Conservation (phyloP, 73 alveolate genomes). For the Tetrahymena elliotti region DNA sequence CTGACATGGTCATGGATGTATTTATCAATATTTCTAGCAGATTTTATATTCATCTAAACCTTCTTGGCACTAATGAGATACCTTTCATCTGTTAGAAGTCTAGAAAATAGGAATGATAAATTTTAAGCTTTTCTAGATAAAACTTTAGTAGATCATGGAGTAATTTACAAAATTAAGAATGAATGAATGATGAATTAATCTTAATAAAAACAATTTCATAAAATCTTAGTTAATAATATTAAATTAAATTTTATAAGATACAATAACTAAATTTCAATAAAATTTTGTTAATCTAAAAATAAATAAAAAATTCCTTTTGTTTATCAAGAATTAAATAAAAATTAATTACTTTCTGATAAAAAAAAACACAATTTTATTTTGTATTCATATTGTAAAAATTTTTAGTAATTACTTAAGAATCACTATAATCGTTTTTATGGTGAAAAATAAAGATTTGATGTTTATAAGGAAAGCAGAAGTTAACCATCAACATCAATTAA, state of each 20-base stretch:
- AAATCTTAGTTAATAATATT: too few relatives aligned
- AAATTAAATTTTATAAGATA: too few relatives aligned
- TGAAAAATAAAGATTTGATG: neutral
- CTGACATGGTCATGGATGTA: neutral
- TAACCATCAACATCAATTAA: neutral
- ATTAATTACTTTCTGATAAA: too few relatives aligned
- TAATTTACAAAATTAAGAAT: neutral
- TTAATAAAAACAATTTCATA: too few relatives aligned
- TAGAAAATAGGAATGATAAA: neutral
- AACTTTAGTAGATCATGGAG: neutral
- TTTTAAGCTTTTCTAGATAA: neutral
- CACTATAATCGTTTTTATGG: neutral
- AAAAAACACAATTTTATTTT: too few relatives aligned
- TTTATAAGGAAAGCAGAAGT: neutral
- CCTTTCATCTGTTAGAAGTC: neutral
- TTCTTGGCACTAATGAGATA: neutral
- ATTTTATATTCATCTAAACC: neutral
- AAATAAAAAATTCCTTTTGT: too few relatives aligned
- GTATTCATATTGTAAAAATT: neutral
- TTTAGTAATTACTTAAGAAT: too few relatives aligned
- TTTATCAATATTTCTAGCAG: neutral
- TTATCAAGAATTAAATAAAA: too few relatives aligned
- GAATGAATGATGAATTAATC: too few relatives aligned
- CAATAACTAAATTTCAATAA: too few relatives aligned
- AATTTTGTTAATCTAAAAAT: too few relatives aligned